Conservation (phyloP, 768 basidiomycete species). For the Boletus eberwhitei region DNA sequence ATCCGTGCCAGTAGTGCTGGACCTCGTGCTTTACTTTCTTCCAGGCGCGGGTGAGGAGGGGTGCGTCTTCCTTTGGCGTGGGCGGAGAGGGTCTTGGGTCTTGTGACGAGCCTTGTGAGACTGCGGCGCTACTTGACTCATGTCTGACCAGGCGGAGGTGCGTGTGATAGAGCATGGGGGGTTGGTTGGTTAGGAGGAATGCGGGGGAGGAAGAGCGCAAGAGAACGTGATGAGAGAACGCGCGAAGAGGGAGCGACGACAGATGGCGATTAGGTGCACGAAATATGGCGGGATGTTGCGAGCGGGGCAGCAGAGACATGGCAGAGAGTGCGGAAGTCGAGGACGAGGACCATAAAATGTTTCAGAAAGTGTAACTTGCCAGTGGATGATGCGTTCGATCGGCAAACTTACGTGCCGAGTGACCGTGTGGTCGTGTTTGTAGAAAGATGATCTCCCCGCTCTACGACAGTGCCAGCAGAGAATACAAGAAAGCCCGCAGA, state of each 20-base stretch:
- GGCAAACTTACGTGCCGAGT: not conserved
- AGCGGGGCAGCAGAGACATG: constrained; percentile 75
- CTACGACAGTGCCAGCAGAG: constrained; percentile 18
- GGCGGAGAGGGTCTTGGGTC: constrained; percentile 52
- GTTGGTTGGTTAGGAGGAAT: constrained; percentile 29
- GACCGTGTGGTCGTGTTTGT: constrained; percentile 30
- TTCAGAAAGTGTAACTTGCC: too few species aligned
- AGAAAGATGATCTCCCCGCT: constrained; percentile 14
- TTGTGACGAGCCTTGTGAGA: constrained; percentile 21
- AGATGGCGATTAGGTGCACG: constrained; percentile 32
- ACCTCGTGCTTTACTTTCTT: constrained; percentile 94
- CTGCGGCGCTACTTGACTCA: constrained; percentile 11
- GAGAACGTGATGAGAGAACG: constrained; percentile 8
- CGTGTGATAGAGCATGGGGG: constrained; percentile 14
- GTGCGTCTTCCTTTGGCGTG: constrained; percentile 42
- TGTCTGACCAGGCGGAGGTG: not conserved
- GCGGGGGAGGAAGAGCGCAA: constrained; percentile 17
- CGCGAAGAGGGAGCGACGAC: constrained; percentile 1
- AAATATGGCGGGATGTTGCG: constrained; percentile 41
- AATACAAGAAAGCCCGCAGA: constrained; percentile 58
- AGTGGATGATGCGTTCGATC: not conserved
- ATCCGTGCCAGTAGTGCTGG: constrained; percentile 94
- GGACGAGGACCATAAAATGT: not conserved
- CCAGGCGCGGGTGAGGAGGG: constrained; percentile 69
- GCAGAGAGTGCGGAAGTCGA: not conserved